These are phyloP conservation scores for Davidsoniella virescens DNA, from an alignment of 2,329 filamentous ascomycete genomes.

Conservation along the genomic window DNA sequence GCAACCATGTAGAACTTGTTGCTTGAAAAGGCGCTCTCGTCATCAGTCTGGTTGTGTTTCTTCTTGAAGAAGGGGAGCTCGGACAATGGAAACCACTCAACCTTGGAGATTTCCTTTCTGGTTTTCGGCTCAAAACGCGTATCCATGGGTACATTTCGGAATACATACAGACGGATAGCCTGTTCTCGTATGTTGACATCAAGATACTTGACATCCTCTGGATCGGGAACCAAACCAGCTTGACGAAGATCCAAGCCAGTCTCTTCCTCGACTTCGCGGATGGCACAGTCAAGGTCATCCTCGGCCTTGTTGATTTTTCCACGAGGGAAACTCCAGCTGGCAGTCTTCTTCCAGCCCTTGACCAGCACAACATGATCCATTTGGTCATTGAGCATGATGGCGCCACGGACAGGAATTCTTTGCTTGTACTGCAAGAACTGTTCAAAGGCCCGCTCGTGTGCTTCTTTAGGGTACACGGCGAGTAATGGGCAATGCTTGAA, in stretches of 20 bases:
- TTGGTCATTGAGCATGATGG: slow-evolving; percentile 79
- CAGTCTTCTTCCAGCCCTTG: slow-evolving; percentile 93
- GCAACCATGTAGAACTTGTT: slow-evolving; percentile 98
- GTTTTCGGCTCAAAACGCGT: slow-evolving; percentile 80
- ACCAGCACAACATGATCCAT: slow-evolving; percentile 92
- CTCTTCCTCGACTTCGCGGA: slow-evolving; percentile 91
- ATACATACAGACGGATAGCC: slow-evolving; percentile 83
- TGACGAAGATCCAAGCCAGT: slow-evolving; percentile 71
- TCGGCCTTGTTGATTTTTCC: slow-evolving; percentile 99
- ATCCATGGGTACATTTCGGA: slow-evolving; percentile 73
- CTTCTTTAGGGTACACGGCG: slow-evolving; percentile 59
- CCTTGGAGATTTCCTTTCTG: slow-evolving; percentile 93
- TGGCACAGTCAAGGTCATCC: slow-evolving; percentile 79
- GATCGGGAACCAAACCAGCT: slow-evolving; percentile 58
- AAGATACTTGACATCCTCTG: slow-evolving; percentile 63
- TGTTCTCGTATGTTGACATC: slow-evolving; percentile 84
- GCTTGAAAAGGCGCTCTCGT: slow-evolving; percentile 34
- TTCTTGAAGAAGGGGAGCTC: slow-evolving; percentile 73
- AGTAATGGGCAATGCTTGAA: slow-evolving; percentile 90
- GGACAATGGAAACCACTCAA: slow-evolving; percentile 82
- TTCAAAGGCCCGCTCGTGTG: slow-evolving; percentile 70
- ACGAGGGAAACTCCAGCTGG: slow-evolving; percentile 90
- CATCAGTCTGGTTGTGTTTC: slow-evolving; percentile 29
- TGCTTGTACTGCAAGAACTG: slow-evolving; percentile 92
- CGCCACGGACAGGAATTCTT: slow-evolving; percentile 80